Evolutionary conservation across 2,329 filamentous ascomycete species (phyloP), one percentile per base, ranked within the genome.

Genomic region (Pseudocercospora musae): DNA sequence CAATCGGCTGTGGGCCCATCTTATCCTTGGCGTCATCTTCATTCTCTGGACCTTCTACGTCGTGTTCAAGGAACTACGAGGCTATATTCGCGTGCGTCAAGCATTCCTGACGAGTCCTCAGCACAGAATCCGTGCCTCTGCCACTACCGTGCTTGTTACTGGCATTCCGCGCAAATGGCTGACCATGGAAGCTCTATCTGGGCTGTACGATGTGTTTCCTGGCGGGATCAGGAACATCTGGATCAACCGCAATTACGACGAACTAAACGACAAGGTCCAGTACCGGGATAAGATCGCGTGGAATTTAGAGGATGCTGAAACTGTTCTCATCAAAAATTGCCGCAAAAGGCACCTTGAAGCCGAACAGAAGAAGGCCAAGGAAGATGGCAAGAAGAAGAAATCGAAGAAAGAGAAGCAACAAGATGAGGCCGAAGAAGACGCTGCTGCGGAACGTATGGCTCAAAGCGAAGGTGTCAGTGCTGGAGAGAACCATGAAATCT

Each of bases 221-320:
- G 95, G 95, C 20, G 95, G 95, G 29, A 89, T 99, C 72, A 87
- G 91, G 63, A 98, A 98, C 69, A 90, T 99, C 52, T 99, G 94
- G 93, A 88, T 99, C 70, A 99, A 97, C 63, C 86, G 94, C 64
- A 91, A 99, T 73, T 89, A 92, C 68, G 91, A 93, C 48, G 84
- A 88, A 8, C 83, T 99, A 10, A 84, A 91, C 52, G 89, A 93
- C 64, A 98, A 98, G 74, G 89, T 98, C 50, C 85, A 90, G 54
- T 80, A 86, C 66, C 85, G 95, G 49, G 86, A 92, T 64, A 78
- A 84, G 8, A 79, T 96, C 13, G 92, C 94, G 52, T 75, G 82
- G 46, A 80, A 82, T 60, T 84, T 99, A 0, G 95, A 99, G 73
- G 78, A 78, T 8, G 94, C 94, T 1, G 89, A 98, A 76, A 97